These are phyloP conservation scores for Aureobasidium sp. DNA, from an alignment of 2,329 filamentous ascomycete genomes.

Conservation along the genomic window DNA sequence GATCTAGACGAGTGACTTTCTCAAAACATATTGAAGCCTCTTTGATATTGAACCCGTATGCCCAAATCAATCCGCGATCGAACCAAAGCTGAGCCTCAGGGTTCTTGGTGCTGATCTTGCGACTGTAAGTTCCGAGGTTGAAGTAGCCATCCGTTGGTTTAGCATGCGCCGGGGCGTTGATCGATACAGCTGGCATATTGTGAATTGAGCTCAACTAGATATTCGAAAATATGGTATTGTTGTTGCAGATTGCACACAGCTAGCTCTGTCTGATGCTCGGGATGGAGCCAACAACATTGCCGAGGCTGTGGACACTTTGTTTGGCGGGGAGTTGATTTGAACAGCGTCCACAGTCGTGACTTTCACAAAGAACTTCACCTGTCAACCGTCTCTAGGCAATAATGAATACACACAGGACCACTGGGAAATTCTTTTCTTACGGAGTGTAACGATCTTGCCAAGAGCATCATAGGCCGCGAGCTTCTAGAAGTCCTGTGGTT, in stretches of 20 bases:
- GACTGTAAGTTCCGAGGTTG: slow-evolving; percentile 54
- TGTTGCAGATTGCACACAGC: neutral
- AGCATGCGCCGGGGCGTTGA: neutral
- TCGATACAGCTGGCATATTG: slow-evolving; percentile 1
- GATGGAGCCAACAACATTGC: neutral
- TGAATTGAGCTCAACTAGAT: too few species aligned
- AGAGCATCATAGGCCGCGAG: too few species aligned
- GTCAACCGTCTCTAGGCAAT: neutral
- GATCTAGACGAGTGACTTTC: slow-evolving; percentile 49
- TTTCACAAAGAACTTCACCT: neutral
- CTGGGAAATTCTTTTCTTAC: neutral
- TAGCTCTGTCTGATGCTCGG: neutral
- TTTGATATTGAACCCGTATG: slow-evolving; percentile 69
- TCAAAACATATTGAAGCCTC: slow-evolving; percentile 61
- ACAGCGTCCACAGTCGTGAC: neutral
- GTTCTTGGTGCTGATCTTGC: slow-evolving; percentile 49
- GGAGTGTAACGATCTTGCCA: neutral
- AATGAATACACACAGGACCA: too few species aligned
- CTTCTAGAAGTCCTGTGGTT: neutral
- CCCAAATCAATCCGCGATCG: slow-evolving; percentile 65
- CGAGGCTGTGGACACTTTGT: neutral
- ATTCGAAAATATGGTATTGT: neutral
- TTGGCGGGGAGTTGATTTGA: slow-evolving; percentile 1
- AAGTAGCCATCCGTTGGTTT: slow-evolving; percentile 29
- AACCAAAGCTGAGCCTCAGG: slow-evolving; percentile 58